phyloP scores from a whole-genome alignment of 2,329 filamentous ascomycete species.

The Bertia moriformis region DNA sequence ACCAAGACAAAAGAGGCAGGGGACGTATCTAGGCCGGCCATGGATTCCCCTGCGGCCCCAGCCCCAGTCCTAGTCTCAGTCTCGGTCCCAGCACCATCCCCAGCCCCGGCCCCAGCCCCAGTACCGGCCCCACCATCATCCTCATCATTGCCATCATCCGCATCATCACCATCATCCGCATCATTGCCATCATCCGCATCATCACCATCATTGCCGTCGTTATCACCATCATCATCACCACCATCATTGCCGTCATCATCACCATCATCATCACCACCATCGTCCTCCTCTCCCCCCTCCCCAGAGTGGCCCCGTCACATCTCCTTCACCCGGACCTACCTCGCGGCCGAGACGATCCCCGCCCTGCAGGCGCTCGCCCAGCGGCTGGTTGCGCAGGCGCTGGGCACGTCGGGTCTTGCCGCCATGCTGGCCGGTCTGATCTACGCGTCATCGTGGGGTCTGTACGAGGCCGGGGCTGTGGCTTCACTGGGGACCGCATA shows the following conservation, averaged over 20 bases:
- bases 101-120: too few species aligned
- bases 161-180: too few species aligned
- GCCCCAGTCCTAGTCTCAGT: too few species aligned
- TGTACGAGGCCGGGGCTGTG: conserved; percentile 49
- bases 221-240: too few species aligned
- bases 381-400: conserved; percentile 59
- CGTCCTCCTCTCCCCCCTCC: conserved; percentile 8
- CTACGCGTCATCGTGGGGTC: conserved; percentile 36
- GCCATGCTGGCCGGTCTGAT: conserved; percentile 36
- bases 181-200: too few species aligned
- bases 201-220: too few species aligned
- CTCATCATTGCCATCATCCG: too few species aligned
- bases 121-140: too few species aligned
- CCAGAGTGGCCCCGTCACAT: conserved; percentile 60
- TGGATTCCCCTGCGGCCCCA: too few species aligned
- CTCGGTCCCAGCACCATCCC: too few species aligned
- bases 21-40: too few species aligned
- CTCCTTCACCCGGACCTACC: conserved; percentile 49
- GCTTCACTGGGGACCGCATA: conserved; percentile 45
- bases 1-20: conserved; percentile 4
- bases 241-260: background rate
- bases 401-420: conserved; percentile 55
- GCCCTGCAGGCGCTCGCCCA: conserved; percentile 61
- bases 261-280: conserved; percentile 4
- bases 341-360: conserved; percentile 53